Percentiles rank a stretch among this genome's conserved stretches.
Evolutionary conservation across 164 flowering plant species (phyloP).

Genomic region (Hamamelis virginiana): DNA sequence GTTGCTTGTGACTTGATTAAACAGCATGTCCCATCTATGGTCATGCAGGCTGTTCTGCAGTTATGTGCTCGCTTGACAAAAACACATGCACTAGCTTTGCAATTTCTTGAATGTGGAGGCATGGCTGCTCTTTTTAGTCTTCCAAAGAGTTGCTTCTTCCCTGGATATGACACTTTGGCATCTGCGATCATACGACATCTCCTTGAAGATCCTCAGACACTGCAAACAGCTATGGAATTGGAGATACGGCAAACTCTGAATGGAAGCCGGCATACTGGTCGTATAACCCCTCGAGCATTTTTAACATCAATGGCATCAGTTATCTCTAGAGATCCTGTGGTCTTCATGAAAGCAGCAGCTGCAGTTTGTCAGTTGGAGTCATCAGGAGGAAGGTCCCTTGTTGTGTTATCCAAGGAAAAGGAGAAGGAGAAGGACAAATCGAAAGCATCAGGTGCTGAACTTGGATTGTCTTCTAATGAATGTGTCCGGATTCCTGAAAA

Average conservation of each 20-base stretch:
- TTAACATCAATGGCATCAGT: constrained; percentile 90
- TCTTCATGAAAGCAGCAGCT: constrained; percentile 84
- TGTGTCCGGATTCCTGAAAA: constrained; percentile 62
- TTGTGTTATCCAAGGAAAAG: constrained; percentile 72
- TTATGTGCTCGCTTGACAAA: constrained; percentile 90
- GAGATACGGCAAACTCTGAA: constrained; percentile 79
- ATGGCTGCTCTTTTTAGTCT: constrained; percentile 68
- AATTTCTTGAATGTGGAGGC: constrained; percentile 85
- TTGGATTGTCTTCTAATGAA: constrained; percentile 56
- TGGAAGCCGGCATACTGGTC: constrained; percentile 69
- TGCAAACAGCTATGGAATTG: constrained; percentile 92
- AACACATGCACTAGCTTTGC: constrained; percentile 69
- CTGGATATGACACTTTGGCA: constrained; percentile 80
- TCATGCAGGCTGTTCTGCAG: constrained; percentile 91
- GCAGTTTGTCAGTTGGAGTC: constrained; percentile 84
- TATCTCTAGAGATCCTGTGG: constrained; percentile 78
- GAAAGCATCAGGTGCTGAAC: constrained; percentile 55
- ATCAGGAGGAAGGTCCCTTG: constrained; percentile 66
- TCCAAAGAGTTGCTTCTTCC: constrained; percentile 77
- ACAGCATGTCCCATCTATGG: constrained; percentile 67
- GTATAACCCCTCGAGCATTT: constrained; percentile 54
- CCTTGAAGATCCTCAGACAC: constrained; percentile 94
- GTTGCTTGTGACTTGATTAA: constrained; percentile 73
- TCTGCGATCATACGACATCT: constrained; percentile 86
- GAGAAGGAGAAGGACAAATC: constrained; percentile 72